Percentiles rank a stretch among this genome's conserved stretches.
phyloP scores from a whole-genome alignment of 2,329 filamentous ascomycete species.

The Colletotrichum somersetense region DNA sequence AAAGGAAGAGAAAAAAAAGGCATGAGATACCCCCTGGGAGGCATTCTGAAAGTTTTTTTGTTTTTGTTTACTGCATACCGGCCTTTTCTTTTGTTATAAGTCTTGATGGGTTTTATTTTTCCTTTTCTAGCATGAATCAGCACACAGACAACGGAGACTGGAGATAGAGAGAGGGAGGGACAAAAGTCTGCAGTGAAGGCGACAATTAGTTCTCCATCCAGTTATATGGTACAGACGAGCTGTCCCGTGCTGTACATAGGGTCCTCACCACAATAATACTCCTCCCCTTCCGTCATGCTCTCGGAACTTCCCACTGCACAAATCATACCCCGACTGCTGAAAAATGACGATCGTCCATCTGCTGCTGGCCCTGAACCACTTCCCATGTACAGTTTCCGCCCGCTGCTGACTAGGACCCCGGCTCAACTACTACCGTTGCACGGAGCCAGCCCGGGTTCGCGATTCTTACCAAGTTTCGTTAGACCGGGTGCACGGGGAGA shows the following conservation, averaged over 20 bases:
- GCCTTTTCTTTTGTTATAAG: background rate
- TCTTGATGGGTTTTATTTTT: background rate
- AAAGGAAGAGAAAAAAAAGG: background rate
- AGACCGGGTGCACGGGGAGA: background rate
- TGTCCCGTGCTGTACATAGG: background rate
- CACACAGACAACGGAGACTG: background rate
- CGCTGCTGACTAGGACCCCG: slow-evolving; percentile 5
- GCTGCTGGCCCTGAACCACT: background rate
- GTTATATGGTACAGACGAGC: background rate
- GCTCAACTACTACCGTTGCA: background rate
- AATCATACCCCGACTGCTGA: background rate
- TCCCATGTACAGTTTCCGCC: background rate
- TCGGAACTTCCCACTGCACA: too few species aligned
- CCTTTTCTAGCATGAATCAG: too few species aligned
- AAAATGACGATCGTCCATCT: slow-evolving; percentile 11
- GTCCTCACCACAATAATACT: background rate
- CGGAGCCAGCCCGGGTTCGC: background rate
- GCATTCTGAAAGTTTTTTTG: slow-evolving; percentile 7
- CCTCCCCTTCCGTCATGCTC: background rate
- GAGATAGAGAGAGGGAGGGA: background rate
- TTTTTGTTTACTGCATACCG: background rate
- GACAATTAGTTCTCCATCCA: background rate
- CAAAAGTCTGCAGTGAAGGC: too few species aligned
- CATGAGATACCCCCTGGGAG: slow-evolving; percentile 15
- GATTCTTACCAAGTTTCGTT: background rate